Conservation (phyloP, 106 monocot species). For the Dendrobium catenatum region DNA sequence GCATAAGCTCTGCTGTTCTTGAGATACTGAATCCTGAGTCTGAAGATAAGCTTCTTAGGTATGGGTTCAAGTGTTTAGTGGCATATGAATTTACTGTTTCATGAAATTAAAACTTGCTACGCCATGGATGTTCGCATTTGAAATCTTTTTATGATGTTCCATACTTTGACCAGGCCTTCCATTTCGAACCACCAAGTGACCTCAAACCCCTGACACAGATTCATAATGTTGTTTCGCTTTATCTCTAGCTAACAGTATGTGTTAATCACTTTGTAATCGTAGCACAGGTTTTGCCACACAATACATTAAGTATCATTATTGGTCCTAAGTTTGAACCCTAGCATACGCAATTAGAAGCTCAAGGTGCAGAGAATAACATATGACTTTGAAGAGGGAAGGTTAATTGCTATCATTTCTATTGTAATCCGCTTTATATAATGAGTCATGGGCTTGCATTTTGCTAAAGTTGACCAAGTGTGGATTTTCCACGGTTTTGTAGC, state of each 20-base stretch:
- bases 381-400: too few species aligned
- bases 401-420: too few species aligned
- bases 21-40: constrained; percentile 60
- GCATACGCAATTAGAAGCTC: background rate
- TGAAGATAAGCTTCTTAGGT: constrained; percentile 50
- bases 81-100: too few species aligned
- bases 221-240: background rate
- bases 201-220: background rate
- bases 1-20: constrained; percentile 45
- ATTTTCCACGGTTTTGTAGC: too few species aligned
- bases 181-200: background rate
- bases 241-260: background rate
- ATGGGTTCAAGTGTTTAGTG: background rate
- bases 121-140: background rate
- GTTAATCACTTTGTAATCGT: background rate
- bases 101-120: background rate
- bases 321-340: background rate
- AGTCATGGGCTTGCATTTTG: too few species aligned
- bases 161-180: background rate
- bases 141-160: background rate
- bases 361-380: too few species aligned
- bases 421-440: too few species aligned
- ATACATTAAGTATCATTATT: background rate
- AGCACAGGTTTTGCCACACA: background rate
- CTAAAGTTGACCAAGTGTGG: too few species aligned